Evolutionary conservation across 1,139 yeast species (phyloP).

Genomic region (Hyphopichia buzzinii): DNA sequence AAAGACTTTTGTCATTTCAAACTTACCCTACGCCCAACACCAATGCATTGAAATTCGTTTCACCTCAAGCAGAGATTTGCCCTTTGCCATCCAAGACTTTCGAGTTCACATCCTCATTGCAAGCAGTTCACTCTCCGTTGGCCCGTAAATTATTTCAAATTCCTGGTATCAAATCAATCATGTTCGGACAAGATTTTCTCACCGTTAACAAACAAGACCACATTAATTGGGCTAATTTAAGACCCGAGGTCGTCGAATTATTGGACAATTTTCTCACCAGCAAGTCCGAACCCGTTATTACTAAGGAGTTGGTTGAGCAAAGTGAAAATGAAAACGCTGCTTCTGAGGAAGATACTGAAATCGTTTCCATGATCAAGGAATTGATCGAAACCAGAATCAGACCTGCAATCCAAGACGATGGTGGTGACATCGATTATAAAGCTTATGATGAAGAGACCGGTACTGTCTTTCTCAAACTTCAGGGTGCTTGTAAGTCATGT

Average conservation of each 20-base stretch:
- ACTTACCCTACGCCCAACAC: constrained; percentile 79
- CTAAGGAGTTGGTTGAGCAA: constrained; percentile 43
- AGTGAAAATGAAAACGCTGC: constrained; percentile 31
- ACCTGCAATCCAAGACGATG: constrained; percentile 75
- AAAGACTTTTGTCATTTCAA: constrained; percentile 36
- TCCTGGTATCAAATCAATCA: constrained; percentile 81
- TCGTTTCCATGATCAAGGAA: constrained; percentile 58
- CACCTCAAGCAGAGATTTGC: constrained; percentile 46
- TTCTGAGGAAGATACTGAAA: constrained; percentile 47
- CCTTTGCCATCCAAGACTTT: constrained; percentile 66
- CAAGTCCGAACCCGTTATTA: constrained; percentile 47
- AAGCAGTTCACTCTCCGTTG: constrained; percentile 75
- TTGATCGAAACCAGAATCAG: constrained; percentile 60
- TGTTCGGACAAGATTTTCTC: constrained; percentile 70
- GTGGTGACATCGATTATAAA: constrained; percentile 74
- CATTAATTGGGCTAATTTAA: constrained; percentile 45
- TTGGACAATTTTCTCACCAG: constrained; percentile 37
- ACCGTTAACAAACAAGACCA: constrained; percentile 49
- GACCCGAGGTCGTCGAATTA: constrained; percentile 44
- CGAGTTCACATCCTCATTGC: constrained; percentile 68
- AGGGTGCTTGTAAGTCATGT: constrained; percentile 83
- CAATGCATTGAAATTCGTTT: constrained; percentile 80
- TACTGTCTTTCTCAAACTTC: constrained; percentile 67
- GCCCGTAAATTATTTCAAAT: constrained; percentile 77
- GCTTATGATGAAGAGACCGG: constrained; percentile 71